phyloP scores from a whole-genome alignment of 2,329 filamentous ascomycete species.

The Thermochaetoides dissita region DNA sequence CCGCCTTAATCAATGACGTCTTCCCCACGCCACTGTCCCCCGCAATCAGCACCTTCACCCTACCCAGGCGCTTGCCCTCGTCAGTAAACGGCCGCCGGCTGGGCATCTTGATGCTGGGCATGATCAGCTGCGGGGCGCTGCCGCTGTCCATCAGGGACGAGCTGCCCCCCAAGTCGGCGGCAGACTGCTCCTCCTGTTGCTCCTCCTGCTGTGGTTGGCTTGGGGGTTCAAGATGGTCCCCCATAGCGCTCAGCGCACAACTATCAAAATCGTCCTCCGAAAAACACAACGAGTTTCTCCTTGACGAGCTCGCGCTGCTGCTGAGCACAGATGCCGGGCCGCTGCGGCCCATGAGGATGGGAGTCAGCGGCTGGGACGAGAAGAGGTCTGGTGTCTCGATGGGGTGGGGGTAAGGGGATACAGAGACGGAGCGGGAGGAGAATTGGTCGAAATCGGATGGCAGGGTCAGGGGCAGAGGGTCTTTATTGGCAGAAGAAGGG shows the following conservation, averaged over 20 bases:
- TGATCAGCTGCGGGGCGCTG: constrained; percentile 68
- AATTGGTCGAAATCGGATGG: too few species aligned
- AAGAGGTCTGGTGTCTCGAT: constrained; percentile 14
- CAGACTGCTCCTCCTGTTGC: constrained; percentile 3
- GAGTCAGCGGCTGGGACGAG: constrained; percentile 30
- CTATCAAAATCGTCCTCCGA: constrained; percentile 24
- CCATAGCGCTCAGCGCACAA: too few species aligned
- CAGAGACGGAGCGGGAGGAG: neutral
- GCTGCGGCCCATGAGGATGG: constrained; percentile 28
- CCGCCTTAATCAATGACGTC: constrained; percentile 74
- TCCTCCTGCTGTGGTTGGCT: constrained; percentile 6
- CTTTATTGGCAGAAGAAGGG: too few species aligned
- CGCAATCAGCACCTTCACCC: constrained; percentile 77
- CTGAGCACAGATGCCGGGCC: constrained; percentile 30
- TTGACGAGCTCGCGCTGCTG: constrained; percentile 30
- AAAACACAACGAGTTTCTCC: constrained; percentile 34
- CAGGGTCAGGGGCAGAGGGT: too few species aligned
- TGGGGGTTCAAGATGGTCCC: too few species aligned
- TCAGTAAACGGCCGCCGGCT: constrained; percentile 78
- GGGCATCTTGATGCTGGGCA: constrained; percentile 91
- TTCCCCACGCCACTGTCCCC: constrained; percentile 73
- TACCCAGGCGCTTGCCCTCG: constrained; percentile 68
- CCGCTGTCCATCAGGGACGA: constrained; percentile 30
- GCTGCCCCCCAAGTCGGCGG: neutral
- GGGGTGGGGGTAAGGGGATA: constrained; percentile 12